Conservation (phyloP, 768 basidiomycete species). For the Russula sp. region DNA sequence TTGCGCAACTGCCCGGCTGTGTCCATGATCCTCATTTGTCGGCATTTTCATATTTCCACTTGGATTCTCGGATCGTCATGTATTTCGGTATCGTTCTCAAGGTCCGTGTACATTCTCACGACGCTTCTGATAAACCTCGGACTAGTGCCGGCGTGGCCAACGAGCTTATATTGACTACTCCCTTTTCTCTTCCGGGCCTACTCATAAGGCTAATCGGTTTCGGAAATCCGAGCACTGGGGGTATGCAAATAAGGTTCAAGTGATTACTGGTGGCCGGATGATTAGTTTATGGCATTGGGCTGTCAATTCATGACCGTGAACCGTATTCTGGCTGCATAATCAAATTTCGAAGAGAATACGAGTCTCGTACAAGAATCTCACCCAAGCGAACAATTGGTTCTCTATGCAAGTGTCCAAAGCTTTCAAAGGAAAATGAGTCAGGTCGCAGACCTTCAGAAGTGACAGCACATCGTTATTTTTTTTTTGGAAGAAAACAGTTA, state of each 20-base stretch:
- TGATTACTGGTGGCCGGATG: neutral
- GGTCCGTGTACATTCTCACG: neutral
- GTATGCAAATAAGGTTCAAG: neutral
- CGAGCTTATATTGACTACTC: neutral
- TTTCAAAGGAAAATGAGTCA: neutral
- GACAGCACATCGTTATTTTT: neutral
- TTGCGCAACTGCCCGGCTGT: neutral
- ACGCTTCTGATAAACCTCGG: neutral
- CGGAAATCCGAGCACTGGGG: neutral
- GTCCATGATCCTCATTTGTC: neutral
- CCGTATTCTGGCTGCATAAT: neutral
- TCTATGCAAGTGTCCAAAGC: no score
- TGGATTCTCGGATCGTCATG: neutral
- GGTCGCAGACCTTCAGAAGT: neutral
- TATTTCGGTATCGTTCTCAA: neutral
- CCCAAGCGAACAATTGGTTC: neutral
- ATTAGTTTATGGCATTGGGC: no score
- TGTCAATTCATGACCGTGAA: neutral
- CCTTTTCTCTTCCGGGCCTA: neutral
- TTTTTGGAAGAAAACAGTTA: conserved; percentile 1
- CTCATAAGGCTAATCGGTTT: neutral
- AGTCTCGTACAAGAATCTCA: neutral
- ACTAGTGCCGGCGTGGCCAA: neutral
- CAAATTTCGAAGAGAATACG: neutral
- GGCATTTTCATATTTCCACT: neutral